These are phyloP conservation scores for Boletus holoroseus DNA, from an alignment of 1,284 basidiomycete genomes.

Conservation along the genomic window DNA sequence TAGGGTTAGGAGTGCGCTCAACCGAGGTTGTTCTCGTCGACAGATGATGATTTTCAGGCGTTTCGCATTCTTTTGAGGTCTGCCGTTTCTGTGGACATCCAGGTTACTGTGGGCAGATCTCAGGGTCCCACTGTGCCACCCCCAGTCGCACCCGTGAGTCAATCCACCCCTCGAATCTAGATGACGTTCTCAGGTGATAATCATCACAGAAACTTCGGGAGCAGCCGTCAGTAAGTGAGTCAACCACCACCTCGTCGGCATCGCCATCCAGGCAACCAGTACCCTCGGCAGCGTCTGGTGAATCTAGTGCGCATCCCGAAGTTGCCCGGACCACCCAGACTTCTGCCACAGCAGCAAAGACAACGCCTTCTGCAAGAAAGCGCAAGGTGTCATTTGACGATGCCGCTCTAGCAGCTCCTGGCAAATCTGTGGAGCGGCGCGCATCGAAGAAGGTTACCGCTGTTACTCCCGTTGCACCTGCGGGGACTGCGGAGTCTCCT, in stretches of 20 bases:
- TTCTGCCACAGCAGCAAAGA: background rate
- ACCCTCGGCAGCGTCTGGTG: too few relatives aligned
- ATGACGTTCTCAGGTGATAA: background rate
- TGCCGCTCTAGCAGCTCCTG: background rate
- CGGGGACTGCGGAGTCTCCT: background rate
- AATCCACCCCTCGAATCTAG: background rate
- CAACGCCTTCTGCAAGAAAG: constrained; percentile 14
- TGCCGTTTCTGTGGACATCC: constrained; percentile 34
- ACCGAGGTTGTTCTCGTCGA: background rate
- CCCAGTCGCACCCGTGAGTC: constrained; percentile 12
- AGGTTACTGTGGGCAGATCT: constrained; percentile 29
- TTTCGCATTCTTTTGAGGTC: constrained; percentile 42
- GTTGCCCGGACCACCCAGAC: background rate
- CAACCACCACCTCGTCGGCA: background rate
- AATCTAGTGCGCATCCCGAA: background rate
- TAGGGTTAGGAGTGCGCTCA: constrained; percentile 6
- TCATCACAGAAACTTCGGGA: background rate
- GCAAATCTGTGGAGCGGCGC: background rate
- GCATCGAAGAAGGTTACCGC: background rate
- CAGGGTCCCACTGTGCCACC: background rate
- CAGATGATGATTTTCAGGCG: constrained; percentile 75
- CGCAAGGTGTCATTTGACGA: constrained; percentile 19
- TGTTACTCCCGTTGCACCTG: background rate
- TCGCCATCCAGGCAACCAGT: constrained; percentile 1
- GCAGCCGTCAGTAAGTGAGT: background rate